Conservation (phyloP, 179 eudicot genomes). For the Amaranthus tricolor region DNA sequence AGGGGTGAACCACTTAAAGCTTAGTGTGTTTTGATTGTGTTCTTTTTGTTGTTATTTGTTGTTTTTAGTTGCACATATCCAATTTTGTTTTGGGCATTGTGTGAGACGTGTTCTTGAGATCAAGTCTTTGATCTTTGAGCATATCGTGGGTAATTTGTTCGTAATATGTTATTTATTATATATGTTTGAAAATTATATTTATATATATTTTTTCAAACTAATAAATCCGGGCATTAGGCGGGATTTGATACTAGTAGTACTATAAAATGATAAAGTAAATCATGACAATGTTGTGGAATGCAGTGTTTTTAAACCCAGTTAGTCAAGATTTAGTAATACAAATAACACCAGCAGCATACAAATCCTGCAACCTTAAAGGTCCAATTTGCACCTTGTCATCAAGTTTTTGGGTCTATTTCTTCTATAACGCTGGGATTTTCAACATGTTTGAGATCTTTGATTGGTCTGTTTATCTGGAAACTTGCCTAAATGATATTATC, state of each 20-base stretch:
- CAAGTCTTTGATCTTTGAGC: too few relatives aligned
- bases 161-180: too few relatives aligned
- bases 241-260: too few relatives aligned
- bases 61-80: too few relatives aligned
- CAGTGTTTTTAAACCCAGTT: slow-evolving; percentile 93
- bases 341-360: slow-evolving; percentile 55
- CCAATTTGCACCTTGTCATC: slow-evolving; percentile 72
- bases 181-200: too few relatives aligned
- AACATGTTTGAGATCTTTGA: slow-evolving; percentile 13
- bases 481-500: background rate
- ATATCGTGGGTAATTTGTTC: too few relatives aligned
- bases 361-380: slow-evolving; percentile 58
- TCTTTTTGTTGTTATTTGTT: too few relatives aligned
- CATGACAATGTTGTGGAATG: slow-evolving; percentile 6
- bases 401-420: slow-evolving; percentile 69
- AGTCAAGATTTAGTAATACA: slow-evolving; percentile 85
- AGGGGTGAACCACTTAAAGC: too few relatives aligned
- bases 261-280: background rate
- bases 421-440: slow-evolving; percentile 15
- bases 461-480: slow-evolving; percentile 20
- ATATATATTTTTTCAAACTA: too few relatives aligned
- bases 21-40: too few relatives aligned
- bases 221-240: background rate
- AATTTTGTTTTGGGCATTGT: too few relatives aligned
- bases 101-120: too few relatives aligned